Percentiles rank a stretch among this genome's conserved stretches.
These are phyloP conservation scores for Yamadazyma oceani DNA, from an alignment of 1,139 yeast genomes.

Conservation along the genomic window DNA sequence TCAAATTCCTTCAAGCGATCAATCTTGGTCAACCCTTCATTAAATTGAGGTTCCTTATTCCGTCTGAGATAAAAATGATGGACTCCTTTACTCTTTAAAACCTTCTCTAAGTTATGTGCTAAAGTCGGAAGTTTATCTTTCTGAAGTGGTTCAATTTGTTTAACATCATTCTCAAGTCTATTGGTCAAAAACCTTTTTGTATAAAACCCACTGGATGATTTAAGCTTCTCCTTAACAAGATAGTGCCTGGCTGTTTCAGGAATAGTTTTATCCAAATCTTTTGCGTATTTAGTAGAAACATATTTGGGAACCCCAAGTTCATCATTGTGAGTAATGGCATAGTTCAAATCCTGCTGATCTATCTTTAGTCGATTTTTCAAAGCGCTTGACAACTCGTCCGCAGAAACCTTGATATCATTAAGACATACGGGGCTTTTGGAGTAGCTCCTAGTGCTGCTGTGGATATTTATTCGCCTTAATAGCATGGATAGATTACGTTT, in stretches of 20 bases:
- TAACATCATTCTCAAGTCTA: slow-evolving; percentile 11
- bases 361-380: slow-evolving; percentile 12
- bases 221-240: slow-evolving; percentile 3
- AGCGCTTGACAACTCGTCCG: slow-evolving; percentile 13
- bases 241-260: slow-evolving; percentile 8
- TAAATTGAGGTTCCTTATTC: slow-evolving; percentile 57
- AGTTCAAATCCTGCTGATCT: slow-evolving; percentile 8
- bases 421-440: background rate
- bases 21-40: slow-evolving; percentile 59
- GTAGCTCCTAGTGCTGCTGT: background rate
- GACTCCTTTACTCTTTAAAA: slow-evolving; percentile 79
- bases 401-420: slow-evolving; percentile 9
- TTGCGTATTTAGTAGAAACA: slow-evolving; percentile 5
- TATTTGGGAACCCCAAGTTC: slow-evolving; percentile 7
- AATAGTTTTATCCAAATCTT: slow-evolving; percentile 7
- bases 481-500: background rate
- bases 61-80: slow-evolving; percentile 79
- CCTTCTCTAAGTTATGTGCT: slow-evolving; percentile 65
- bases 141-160: slow-evolving; percentile 26
- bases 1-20: slow-evolving; percentile 70
- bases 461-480: slow-evolving; percentile 1
- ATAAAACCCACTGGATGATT: slow-evolving; percentile 1
- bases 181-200: slow-evolving; percentile 5
- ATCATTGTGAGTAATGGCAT: slow-evolving; percentile 6
- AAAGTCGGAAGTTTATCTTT: slow-evolving; percentile 38